A percentile compares a stretch with the other conserved stretches of the same genome.
Evolutionary conservation across 1,139 yeast species (phyloP).

Genomic region (Pichia sp.): DNA sequence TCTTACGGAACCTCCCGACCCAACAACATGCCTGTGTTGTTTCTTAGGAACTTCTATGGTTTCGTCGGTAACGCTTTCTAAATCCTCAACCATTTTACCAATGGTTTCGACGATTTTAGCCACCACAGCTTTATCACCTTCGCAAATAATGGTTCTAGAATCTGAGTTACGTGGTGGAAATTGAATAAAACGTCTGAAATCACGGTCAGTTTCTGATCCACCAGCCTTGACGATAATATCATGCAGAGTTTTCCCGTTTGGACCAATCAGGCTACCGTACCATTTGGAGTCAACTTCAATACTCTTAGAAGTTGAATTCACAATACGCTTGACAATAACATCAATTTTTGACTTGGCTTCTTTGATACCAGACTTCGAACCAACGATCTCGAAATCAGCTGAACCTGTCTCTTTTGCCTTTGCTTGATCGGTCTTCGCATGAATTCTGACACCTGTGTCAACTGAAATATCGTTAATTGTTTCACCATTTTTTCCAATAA

Average conservation of each 20-base stretch:
- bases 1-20: slow-evolving; percentile 76
- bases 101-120: slow-evolving; percentile 64
- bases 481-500: slow-evolving; percentile 89
- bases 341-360: slow-evolving; percentile 65
- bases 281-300: slow-evolving; percentile 73
- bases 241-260: slow-evolving; percentile 71
- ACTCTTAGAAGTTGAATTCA: slow-evolving; percentile 59
- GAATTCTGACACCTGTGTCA: slow-evolving; percentile 71
- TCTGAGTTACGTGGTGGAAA: slow-evolving; percentile 73
- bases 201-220: slow-evolving; percentile 42
- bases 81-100: slow-evolving; percentile 58
- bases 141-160: slow-evolving; percentile 57
- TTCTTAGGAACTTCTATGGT: slow-evolving; percentile 63
- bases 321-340: slow-evolving; percentile 61
- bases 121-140: slow-evolving; percentile 77
- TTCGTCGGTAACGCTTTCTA: slow-evolving; percentile 59
- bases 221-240: slow-evolving; percentile 80
- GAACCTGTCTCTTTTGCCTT: slow-evolving; percentile 47
- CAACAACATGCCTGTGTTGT: slow-evolving; percentile 74
- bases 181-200: slow-evolving; percentile 57
- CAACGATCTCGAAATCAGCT: slow-evolving; percentile 56
- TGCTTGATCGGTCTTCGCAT: slow-evolving; percentile 38
- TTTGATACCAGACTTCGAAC: slow-evolving; percentile 76
- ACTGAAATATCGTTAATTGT: slow-evolving; percentile 79
- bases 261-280: slow-evolving; percentile 78